phyloP scores from a whole-genome alignment of 108 stramenopile genomes.

The Nitzschia palea region DNA sequence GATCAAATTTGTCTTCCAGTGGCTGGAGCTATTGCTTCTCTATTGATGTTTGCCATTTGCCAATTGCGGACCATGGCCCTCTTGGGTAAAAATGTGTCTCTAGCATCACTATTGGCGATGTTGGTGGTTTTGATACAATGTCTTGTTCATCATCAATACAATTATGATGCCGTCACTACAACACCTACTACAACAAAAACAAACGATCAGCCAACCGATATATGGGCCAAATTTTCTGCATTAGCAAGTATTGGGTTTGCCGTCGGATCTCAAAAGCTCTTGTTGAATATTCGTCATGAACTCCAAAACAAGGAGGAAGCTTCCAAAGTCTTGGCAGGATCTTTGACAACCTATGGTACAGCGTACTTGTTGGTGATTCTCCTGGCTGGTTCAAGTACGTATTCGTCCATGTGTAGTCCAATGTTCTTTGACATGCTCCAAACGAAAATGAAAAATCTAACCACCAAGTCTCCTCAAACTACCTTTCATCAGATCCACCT shows the following conservation, averaged over 20 bases:
- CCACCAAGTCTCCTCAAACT: not conserved
- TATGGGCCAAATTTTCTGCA: conserved; percentile 46
- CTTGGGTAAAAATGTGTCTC: conserved; percentile 46
- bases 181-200: not conserved
- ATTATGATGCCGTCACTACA: not conserved
- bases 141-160: conserved; percentile 39
- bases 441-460: not conserved
- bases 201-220: not conserved
- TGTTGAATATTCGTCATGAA: conserved; percentile 69
- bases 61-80: conserved; percentile 66
- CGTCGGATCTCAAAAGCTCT: conserved; percentile 59
- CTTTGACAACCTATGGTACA: conserved; percentile 37
- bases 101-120: conserved; percentile 45
- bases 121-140: conserved; percentile 56
- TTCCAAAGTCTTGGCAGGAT: conserved; percentile 38
- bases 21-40: conserved; percentile 49
- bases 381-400: conserved; percentile 48
- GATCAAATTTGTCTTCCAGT: conserved; percentile 58
- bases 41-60: conserved; percentile 63
- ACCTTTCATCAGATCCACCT: conserved; percentile 48
- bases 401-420: not conserved
- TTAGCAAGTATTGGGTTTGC: conserved; percentile 62
- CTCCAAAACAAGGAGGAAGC: conserved; percentile 47
- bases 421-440: not conserved
- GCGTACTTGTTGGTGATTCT: conserved; percentile 49